Base-by-base conservation (phyloP, 1,139 yeast species). In the Tardiomyces digboiensis region DNA sequence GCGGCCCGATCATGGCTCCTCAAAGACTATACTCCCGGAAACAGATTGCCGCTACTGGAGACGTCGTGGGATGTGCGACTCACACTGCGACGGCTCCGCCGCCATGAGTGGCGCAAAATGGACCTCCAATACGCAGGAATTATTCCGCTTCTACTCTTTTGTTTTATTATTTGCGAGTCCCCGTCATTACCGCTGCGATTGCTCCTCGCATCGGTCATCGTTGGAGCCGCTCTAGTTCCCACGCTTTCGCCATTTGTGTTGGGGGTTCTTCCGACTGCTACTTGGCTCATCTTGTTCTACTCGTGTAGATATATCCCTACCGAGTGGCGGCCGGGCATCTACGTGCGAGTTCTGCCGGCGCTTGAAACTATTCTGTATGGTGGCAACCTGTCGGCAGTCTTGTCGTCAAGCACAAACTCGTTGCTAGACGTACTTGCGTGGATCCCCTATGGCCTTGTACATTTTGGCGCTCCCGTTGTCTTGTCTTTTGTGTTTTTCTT, bases 401-500 rank as follows among this genome's bases (percentile, higher is more conserved):
- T 91, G 56, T 94, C 97, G 2, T 76, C 93, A 2, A 70, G 80
- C 18, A 81, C 86, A 26, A 76, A 74, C 51, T 63, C 83, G 2
- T 57, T 79, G 6, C 70, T 88, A 46, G 99, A 91, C 61, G 70
- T 91, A 21, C 59, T 87, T 42, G 97, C 97, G 7, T 91, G 97
- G 97, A 65, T 93, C 44, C 99, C 99, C 2, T 91, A 91, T 62
- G 98, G 98, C 5, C 62, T 91, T 21, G 72, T 86, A 52, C 99
- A 91, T 66, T 93, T 87, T 59, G 78, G 84, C 29, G 78, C 88
- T 20, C 98, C 99, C 4, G 87, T 89, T 61, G 76, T 91, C 10
- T 87, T 87, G 43, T 93, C 97, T 0, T 77, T 74, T 5, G 63
- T 88, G 45, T 68, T 88, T 42, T 91, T 87, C 59, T 55, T 91